Evolutionary conservation across 1,284 basidiomycete species (phyloP).

Genomic region (Microbotryum violaceum): DNA sequence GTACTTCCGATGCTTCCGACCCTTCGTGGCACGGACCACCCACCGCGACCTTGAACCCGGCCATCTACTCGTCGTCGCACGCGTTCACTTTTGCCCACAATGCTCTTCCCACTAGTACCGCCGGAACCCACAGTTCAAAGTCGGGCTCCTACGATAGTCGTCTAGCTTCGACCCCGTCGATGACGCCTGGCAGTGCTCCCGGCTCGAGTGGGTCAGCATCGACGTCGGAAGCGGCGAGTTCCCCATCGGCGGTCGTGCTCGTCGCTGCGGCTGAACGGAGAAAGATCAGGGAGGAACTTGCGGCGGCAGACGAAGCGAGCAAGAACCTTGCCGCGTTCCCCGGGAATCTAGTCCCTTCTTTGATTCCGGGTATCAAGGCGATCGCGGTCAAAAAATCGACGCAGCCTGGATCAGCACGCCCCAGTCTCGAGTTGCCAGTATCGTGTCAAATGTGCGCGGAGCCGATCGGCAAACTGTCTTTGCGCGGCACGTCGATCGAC

Average conservation of each 20-base stretch:
- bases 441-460: constrained; percentile 8
- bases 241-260: constrained; percentile 2
- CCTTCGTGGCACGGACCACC: too few species aligned
- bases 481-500: constrained; percentile 21
- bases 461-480: constrained; percentile 7
- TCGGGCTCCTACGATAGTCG: too few species aligned
- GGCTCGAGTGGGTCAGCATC: too few species aligned
- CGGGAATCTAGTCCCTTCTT: neutral
- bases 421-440: constrained; percentile 14
- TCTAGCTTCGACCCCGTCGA: too few species aligned
- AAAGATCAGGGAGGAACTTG: constrained; percentile 6
- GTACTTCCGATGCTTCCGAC: too few species aligned
- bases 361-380: neutral
- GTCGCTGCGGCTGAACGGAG: constrained; percentile 8
- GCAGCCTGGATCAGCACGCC: neutral
- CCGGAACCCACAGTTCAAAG: too few species aligned
- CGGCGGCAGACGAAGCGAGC: neutral
- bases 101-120: too few species aligned
- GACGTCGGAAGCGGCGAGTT: too few species aligned
- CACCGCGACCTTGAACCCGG: too few species aligned
- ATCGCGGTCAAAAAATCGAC: neutral
- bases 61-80: too few species aligned
- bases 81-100: too few species aligned
- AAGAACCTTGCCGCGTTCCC: neutral
- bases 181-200: too few species aligned